Conservation (phyloP, 306 rosid genomes). For the Gynostemma pentaphyllum region DNA sequence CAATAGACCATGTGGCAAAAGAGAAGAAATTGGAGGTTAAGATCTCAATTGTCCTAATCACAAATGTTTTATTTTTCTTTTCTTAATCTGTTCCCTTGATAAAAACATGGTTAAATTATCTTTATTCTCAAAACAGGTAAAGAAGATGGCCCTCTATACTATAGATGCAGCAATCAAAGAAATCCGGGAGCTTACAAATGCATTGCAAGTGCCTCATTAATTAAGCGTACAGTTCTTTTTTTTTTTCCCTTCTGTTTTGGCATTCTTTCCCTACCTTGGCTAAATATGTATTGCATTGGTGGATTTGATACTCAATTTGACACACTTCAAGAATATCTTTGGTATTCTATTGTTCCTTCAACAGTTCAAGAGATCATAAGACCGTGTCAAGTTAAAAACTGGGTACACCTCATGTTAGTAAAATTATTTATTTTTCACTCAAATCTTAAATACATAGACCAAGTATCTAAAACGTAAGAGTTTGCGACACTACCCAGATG, state of each 20-base stretch:
- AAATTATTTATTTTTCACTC: background rate
- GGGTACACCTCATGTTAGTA: background rate
- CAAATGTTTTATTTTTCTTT: background rate
- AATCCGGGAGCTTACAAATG: constrained; percentile 72
- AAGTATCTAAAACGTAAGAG: background rate
- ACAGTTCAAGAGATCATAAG: background rate
- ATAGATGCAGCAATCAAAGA: constrained; percentile 67
- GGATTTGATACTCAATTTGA: constrained; percentile 7
- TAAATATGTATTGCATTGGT: constrained; percentile 8
- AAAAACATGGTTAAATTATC: background rate
- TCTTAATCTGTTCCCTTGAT: constrained; percentile 12
- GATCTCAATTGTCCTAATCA: constrained; percentile 6
- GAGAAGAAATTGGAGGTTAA: constrained; percentile 70
- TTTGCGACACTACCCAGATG: background rate
- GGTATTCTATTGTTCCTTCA: background rate
- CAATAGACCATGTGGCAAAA: constrained; percentile 60
- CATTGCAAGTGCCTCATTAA: constrained; percentile 31
- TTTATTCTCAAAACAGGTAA: constrained; percentile 51
- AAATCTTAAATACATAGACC: background rate
- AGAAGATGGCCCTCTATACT: constrained; percentile 65
- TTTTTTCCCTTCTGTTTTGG: background rate
- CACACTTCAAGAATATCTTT: background rate
- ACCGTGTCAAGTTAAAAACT: background rate
- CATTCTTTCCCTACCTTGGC: constrained; percentile 11
- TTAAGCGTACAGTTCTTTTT: background rate